Conservation (phyloP, 495 filamentous ascomycete genomes). For the Penicillium ochrochloron region DNA sequence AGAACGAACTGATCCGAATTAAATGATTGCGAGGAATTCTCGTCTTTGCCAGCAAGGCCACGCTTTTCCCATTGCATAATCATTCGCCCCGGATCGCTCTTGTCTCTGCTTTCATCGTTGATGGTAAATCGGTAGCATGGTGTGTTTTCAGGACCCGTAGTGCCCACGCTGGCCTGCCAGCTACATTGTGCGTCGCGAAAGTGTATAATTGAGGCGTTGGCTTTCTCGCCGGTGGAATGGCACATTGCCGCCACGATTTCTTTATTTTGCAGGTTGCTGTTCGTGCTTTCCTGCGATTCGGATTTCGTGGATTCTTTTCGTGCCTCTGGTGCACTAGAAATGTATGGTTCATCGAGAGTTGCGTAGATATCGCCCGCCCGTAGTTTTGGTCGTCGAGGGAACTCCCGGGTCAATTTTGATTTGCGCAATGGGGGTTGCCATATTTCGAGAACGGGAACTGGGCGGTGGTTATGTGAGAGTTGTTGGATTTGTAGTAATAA, state of each 20-base stretch:
- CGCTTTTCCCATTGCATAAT: constrained; percentile 36
- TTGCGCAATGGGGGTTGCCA: constrained; percentile 42
- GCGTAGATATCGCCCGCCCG: constrained; percentile 40
- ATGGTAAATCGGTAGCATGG: constrained; percentile 31
- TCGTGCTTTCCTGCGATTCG: not conserved
- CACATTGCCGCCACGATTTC: constrained; percentile 33
- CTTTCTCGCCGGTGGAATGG: not conserved
- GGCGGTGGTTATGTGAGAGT: constrained; percentile 32
- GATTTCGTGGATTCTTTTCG: constrained; percentile 19
- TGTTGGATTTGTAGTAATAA: constrained; percentile 49
- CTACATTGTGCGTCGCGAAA: constrained; percentile 27
- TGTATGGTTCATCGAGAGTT: constrained; percentile 36
- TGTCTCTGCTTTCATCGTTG: constrained; percentile 11
- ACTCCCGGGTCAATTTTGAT: constrained; percentile 31
- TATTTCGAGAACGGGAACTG: constrained; percentile 43
- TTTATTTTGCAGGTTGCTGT: constrained; percentile 4
- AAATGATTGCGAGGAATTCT: not conserved
- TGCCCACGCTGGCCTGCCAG: constrained; percentile 24
- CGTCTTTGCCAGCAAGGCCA: not conserved
- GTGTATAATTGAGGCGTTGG: constrained; percentile 20
- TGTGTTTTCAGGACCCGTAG: constrained; percentile 13
- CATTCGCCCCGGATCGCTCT: constrained; percentile 22
- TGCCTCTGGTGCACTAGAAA: constrained; percentile 6
- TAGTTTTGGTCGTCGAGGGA: constrained; percentile 32
- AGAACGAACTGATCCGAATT: constrained; percentile 29